Conservation (phyloP, 306 rosid genomes). For the Leucaena leucocephala region DNA sequence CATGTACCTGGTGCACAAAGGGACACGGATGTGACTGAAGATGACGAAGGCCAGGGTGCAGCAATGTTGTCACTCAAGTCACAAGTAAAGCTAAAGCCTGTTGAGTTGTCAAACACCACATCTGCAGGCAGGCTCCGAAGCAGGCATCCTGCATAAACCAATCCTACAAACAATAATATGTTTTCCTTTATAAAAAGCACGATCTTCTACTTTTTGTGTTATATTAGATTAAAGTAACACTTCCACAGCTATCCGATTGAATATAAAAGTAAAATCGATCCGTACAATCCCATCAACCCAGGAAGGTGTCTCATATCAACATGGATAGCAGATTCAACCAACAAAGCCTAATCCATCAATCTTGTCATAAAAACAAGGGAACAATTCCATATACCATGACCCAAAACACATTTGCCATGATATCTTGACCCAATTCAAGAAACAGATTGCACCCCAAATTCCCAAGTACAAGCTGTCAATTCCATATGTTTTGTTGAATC, state of each 20-base stretch:
- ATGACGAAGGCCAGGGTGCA: slow-evolving; percentile 97
- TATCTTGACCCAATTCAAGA: not conserved
- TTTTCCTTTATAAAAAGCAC: slow-evolving; percentile 24
- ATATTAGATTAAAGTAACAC: not conserved
- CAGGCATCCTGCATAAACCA: slow-evolving; percentile 70
- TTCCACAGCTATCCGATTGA: not conserved
- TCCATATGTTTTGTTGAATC: slow-evolving; percentile 11
- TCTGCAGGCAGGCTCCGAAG: slow-evolving; percentile 93
- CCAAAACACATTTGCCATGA: not conserved
- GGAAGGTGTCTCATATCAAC: not conserved
- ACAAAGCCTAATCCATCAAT: slow-evolving; percentile 18
- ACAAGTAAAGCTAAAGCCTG: slow-evolving; percentile 89
- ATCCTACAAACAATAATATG: not conserved
- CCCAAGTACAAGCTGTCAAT: not conserved
- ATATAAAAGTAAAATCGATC: slow-evolving; percentile 5
- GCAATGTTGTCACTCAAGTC: slow-evolving; percentile 90
- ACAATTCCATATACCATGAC: not conserved
- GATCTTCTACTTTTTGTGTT: not conserved
- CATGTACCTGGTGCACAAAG: slow-evolving; percentile 94
- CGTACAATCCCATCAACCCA: slow-evolving; percentile 18
- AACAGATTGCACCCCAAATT: slow-evolving; percentile 6
- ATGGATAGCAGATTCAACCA: slow-evolving; percentile 24
- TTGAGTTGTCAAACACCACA: slow-evolving; percentile 75
- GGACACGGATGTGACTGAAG: slow-evolving; percentile 78
- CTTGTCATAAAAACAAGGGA: not conserved